Evolutionary conservation across 352 stramenopile genomes (phyloP).

Genomic region (Phytopythium boreale): DNA sequence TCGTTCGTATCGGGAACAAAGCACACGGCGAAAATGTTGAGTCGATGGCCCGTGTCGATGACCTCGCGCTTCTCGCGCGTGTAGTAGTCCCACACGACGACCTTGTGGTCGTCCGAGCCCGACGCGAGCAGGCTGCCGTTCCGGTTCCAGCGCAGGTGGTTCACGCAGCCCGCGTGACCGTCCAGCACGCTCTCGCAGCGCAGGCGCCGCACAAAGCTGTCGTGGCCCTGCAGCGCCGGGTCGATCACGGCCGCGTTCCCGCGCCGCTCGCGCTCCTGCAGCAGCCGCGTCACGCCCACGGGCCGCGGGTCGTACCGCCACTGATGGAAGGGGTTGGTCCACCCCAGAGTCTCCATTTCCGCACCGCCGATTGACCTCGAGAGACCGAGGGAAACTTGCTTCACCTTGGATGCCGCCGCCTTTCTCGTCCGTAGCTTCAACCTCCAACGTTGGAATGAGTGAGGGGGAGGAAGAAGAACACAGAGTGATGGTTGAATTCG

Average conservation of each 20-base stretch:
- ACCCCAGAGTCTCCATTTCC: neutral
- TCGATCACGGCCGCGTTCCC: conserved; percentile 46
- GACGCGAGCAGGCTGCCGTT: conserved; percentile 63
- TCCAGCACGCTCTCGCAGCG: conserved; percentile 49
- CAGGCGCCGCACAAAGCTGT: conserved; percentile 53
- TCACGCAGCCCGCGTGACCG: conserved; percentile 77
- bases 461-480: neutral
- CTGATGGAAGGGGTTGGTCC: conserved; percentile 9
- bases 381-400: neutral
- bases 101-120: conserved; percentile 78
- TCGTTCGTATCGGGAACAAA: conserved; percentile 82
- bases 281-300: conserved; percentile 28
- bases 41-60: conserved; percentile 71
- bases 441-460: neutral
- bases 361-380: neutral
- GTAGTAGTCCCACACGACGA: conserved; percentile 82
- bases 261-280: conserved; percentile 50
- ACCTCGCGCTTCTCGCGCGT: conserved; percentile 39
- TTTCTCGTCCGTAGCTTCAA: neutral
- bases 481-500: neutral
- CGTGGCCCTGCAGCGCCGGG: conserved; percentile 50
- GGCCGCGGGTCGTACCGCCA: conserved; percentile 34
- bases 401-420: neutral
- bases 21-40: conserved; percentile 88
- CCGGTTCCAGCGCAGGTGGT: conserved; percentile 83